Percentiles rank a stretch among this genome's conserved stretches.
Conservation (phyloP, 1,284 basidiomycete genomes). For the Tilletia indica region DNA sequence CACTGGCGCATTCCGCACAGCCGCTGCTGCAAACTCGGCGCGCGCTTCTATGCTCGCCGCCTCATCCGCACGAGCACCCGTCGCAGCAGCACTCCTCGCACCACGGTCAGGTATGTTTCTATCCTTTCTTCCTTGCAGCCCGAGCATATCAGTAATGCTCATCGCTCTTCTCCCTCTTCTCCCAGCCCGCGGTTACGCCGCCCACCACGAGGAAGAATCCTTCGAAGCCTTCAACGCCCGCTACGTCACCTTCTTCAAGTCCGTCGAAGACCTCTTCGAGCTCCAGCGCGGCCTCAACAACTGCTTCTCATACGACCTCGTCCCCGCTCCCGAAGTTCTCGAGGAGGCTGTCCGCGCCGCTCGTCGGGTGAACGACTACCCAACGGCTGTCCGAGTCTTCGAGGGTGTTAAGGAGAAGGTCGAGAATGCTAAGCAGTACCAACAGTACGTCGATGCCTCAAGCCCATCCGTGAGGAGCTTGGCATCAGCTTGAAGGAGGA, state of each 20-base stretch:
- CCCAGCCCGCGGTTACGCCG: constrained; percentile 44
- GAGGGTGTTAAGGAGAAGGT: constrained; percentile 60
- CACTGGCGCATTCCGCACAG: constrained; percentile 46
- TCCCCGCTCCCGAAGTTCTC: constrained; percentile 82
- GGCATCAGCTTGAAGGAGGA: constrained; percentile 52
- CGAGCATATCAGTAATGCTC: background rate
- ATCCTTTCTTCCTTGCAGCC: background rate
- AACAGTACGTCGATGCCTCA: constrained; percentile 54
- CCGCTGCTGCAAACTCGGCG: constrained; percentile 42
- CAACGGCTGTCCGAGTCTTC: constrained; percentile 91
- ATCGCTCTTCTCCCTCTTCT: background rate
- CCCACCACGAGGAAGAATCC: constrained; percentile 70
- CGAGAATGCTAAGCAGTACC: constrained; percentile 52
- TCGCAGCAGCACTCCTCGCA: constrained; percentile 29
- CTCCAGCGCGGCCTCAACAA: constrained; percentile 85
- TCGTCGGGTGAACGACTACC: constrained; percentile 90
- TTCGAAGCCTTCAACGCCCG: constrained; percentile 91
- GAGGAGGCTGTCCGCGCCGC: constrained; percentile 86
- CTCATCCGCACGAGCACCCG: constrained; percentile 25
- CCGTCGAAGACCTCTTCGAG: constrained; percentile 92
- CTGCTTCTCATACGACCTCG: constrained; percentile 97
- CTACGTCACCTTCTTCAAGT: constrained; percentile 88
- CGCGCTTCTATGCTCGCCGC: constrained; percentile 36
- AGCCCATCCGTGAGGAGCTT: constrained; percentile 48
- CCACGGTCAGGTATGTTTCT: constrained; percentile 16